Percentiles rank a stretch among this genome's conserved stretches.
phyloP scores from a whole-genome alignment of 148 eudicot species.

The Arbutus unedo region DNA sequence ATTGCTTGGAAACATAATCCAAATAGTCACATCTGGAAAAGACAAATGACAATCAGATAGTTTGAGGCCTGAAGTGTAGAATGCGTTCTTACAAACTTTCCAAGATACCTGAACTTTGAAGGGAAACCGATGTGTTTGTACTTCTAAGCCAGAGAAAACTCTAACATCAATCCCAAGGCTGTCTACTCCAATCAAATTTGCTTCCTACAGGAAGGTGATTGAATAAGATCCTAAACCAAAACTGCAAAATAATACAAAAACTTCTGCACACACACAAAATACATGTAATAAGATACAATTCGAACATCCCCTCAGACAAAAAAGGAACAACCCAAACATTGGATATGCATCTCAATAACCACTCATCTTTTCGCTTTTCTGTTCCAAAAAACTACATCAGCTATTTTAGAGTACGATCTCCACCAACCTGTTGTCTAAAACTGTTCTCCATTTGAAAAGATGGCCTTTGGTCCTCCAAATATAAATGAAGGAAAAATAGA shows the following conservation, averaged over 20 bases:
- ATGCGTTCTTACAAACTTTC: background rate
- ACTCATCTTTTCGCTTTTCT: background rate
- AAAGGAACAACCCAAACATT: background rate
- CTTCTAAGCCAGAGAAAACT: slow-evolving; percentile 40
- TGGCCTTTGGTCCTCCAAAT: background rate
- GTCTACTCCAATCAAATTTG: slow-evolving; percentile 52
- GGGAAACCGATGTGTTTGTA: slow-evolving; percentile 48
- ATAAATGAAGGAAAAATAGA: too few relatives aligned
- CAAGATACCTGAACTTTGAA: slow-evolving; percentile 42
- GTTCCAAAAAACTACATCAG: background rate
- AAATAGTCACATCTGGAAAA: background rate
- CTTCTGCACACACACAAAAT: background rate
- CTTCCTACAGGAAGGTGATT: slow-evolving; percentile 29
- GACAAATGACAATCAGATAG: background rate
- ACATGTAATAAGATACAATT: background rate
- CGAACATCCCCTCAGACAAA: background rate
- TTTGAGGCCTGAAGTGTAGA: background rate
- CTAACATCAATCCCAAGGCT: slow-evolving; percentile 59
- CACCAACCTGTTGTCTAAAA: too few relatives aligned
- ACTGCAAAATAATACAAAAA: background rate
- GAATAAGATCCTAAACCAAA: background rate
- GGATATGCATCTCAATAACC: background rate
- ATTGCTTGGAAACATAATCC: background rate
- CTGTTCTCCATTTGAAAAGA: background rate
- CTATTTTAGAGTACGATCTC: background rate